Percentiles rank a stretch among this genome's conserved stretches.
phyloP scores from a whole-genome alignment of 2,329 filamentous ascomycete species.

The Pseudofabraea citricarpa region DNA sequence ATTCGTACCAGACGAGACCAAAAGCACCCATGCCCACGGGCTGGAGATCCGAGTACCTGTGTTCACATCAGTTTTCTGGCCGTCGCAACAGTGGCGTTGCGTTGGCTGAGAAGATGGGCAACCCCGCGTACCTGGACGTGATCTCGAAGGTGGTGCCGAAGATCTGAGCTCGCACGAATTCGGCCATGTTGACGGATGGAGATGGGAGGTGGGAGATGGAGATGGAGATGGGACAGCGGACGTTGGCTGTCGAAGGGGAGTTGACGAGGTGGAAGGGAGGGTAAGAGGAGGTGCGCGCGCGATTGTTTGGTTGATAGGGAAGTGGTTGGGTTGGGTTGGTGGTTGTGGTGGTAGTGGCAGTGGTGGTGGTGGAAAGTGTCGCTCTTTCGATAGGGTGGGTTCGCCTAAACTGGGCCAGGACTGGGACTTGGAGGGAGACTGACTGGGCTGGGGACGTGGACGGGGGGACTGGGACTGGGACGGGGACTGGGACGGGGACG shows the following conservation, averaged over 20 bases:
- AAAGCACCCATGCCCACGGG: conserved; percentile 99
- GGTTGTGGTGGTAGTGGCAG: not conserved
- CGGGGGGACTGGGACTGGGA: no score
- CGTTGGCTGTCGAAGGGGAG: not conserved
- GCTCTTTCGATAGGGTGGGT: not conserved
- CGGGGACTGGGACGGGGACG: no score
- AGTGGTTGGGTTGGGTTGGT: not conserved
- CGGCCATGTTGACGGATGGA: conserved; percentile 69
- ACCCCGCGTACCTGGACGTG: conserved; percentile 74
- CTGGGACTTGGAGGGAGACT: not conserved
- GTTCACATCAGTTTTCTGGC: conserved; percentile 6
- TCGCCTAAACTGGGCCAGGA: not conserved
- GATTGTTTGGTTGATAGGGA: not conserved
- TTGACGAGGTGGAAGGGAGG: not conserved
- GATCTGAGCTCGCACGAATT: conserved; percentile 98
- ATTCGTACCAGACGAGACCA: conserved; percentile 85
- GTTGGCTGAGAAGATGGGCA: conserved; percentile 5
- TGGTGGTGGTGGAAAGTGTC: not conserved
- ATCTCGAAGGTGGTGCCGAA: conserved; percentile 99
- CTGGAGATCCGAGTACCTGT: conserved; percentile 93
- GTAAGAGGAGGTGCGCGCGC: not conserved
- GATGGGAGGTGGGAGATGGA: not conserved
- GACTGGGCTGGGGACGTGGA: no score
- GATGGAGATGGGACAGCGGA: no score
- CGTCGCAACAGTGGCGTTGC: conserved; percentile 3